Evolutionary conservation across 345 rosid species (phyloP), one percentile per base, ranked within the genome.

Genomic region (Trapa bicornis): DNA sequence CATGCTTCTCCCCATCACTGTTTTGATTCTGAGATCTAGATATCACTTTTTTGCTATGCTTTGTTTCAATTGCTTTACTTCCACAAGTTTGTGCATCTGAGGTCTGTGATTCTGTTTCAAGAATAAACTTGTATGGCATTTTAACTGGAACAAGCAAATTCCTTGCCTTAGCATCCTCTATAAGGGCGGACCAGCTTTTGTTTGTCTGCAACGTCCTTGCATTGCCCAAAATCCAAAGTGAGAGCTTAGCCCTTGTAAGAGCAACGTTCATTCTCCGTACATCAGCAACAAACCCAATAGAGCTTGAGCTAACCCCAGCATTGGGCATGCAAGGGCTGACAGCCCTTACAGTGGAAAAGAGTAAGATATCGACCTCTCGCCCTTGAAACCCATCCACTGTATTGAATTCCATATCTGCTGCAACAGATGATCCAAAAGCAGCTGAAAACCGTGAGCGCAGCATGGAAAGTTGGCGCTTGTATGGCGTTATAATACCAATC

Each of bases 361-460:
- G 83, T 71, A 94, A 75, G 73, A 94, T 83, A 75, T 89, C 97
- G 69, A 91, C 96, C 79, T 94, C 99, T 60, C 96, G 80, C 58
- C 96, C 97, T 76, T 94, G 99, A 82, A 94, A 94, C 61, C 99
- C 99, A 67, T 91, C 99, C 47, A 91, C 92, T 14, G 99, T 94
- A 75, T 87, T 94, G 68, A 94, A 82, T 71, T 91, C 99, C 86
- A 94, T 91, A 70, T 89, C 84, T 67, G 89, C 85, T 29, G 75
- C 71, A 64, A 78, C 81, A 75, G 89, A 76, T 66, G 99, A 73
- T 71, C 97, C 99, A 78, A 94, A 89, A 61, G 85, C 85, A 71
- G 66, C 72, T 39, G 84, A 74, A 79, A 91, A 86, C 41, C 87
- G 85, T 74, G 91, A 86, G 66, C 95, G 96, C 82, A 89, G 71